Conservation (phyloP, 495 filamentous ascomycete species). For the Penicillium angulare region DNA sequence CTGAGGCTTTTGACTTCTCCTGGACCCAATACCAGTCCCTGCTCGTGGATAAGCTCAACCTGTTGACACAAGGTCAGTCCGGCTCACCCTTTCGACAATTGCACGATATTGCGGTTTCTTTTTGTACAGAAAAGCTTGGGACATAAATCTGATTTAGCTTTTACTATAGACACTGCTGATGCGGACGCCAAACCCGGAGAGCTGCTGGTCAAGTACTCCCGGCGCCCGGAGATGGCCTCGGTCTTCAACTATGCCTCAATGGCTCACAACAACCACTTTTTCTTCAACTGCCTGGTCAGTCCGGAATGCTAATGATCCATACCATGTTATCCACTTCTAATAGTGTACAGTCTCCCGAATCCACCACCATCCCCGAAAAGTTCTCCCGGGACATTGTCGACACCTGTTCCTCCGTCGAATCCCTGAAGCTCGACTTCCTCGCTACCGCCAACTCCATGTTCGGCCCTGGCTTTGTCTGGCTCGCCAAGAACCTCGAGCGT, state of each 20-base stretch:
- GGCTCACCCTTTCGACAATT: constrained; percentile 8
- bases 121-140: background rate
- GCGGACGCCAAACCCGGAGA: constrained; percentile 57
- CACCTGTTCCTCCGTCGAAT: constrained; percentile 78
- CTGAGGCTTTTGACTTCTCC: constrained; percentile 64
- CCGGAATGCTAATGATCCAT: background rate
- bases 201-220: constrained; percentile 72
- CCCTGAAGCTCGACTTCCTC: constrained; percentile 74
- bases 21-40: constrained; percentile 81
- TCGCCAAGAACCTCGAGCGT: constrained; percentile 57
- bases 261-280: constrained; percentile 95
- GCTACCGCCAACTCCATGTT: constrained; percentile 88
- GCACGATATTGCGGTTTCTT: background rate
- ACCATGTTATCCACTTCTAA: background rate
- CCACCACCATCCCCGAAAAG: constrained; percentile 50
- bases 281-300: constrained; percentile 71
- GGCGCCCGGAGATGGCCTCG: constrained; percentile 69
- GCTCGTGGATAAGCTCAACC: constrained; percentile 73
- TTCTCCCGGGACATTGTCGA: constrained; percentile 50
- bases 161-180: constrained; percentile 50
- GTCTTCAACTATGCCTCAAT: constrained; percentile 95
- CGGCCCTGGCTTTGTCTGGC: constrained; percentile 96
- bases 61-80: constrained; percentile 65
- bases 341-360: constrained; percentile 40
- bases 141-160: background rate